These are phyloP conservation scores for Aspergillus flavus DNA, from an alignment of 2,329 filamentous ascomycete species.

Conservation along the genomic window DNA sequence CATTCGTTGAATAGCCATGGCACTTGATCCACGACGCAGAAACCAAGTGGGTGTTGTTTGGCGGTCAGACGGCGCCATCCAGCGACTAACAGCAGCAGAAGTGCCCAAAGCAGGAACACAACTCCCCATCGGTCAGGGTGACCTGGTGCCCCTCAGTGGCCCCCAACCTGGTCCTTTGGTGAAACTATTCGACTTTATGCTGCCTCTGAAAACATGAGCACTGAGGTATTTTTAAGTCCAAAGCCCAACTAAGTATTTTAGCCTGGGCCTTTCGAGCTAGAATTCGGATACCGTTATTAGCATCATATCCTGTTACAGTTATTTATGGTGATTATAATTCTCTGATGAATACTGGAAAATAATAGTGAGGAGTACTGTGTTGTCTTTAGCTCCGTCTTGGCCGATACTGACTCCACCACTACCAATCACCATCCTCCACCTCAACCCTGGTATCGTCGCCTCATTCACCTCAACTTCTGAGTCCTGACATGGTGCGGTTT, in stretches of 20 bases:
- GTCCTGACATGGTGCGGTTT: conserved; percentile 18
- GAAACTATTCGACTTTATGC: conserved; percentile 5
- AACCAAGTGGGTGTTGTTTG: conserved; percentile 20
- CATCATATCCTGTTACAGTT: not conserved
- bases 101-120: conserved; percentile 30
- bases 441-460: conserved; percentile 20
- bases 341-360: not conserved
- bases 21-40: conserved; percentile 16
- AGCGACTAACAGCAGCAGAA: conserved; percentile 30
- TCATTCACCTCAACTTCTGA: conserved; percentile 18
- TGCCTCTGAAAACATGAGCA: not conserved
- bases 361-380: not conserved
- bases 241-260: not conserved
- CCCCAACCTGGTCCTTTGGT: conserved; percentile 16
- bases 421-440: conserved; percentile 21
- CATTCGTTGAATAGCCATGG: conserved; percentile 10
- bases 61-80: conserved; percentile 26
- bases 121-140: conserved; percentile 16
- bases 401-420: conserved; percentile 16
- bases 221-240: conserved; percentile 1
- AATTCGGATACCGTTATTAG: not conserved
- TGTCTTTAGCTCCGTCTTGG: conserved; percentile 14
- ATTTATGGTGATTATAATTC: not conserved
- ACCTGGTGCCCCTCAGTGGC: conserved; percentile 16
- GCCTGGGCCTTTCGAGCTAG: not conserved